phyloP scores from a whole-genome alignment of 352 stramenopile genomes.

The Pythium rhizo-oryzae region DNA sequence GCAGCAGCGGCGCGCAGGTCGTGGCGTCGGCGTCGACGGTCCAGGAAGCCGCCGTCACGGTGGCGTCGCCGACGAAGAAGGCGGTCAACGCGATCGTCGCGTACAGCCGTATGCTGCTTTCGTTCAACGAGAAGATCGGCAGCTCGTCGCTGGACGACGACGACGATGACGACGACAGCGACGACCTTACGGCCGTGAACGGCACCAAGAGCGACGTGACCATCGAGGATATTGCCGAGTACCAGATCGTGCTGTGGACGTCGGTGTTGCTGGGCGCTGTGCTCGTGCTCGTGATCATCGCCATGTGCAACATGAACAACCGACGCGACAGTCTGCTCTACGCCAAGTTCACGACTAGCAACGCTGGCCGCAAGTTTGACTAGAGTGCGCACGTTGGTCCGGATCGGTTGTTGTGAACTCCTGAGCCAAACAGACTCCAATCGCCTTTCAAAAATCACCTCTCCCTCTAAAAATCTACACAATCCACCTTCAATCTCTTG shows the following conservation, averaged over 20 bases:
- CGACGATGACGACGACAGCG: constrained; percentile 23
- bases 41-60: no score
- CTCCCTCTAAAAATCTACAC: background rate
- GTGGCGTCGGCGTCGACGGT: constrained; percentile 22
- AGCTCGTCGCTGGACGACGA: constrained; percentile 19
- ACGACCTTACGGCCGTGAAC: constrained; percentile 32
- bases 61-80: background rate
- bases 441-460: background rate
- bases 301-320: constrained; percentile 75
- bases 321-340: constrained; percentile 81
- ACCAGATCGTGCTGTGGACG: constrained; percentile 86
- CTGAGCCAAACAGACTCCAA: no score
- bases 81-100: constrained; percentile 31
- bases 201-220: constrained; percentile 37
- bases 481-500: background rate
- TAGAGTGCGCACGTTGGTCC: constrained; percentile 27
- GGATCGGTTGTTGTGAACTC: no score
- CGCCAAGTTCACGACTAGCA: constrained; percentile 81
- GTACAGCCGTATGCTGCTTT: constrained; percentile 34
- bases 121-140: constrained; percentile 27
- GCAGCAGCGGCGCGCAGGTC: constrained; percentile 39
- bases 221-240: constrained; percentile 72
- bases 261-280: constrained; percentile 59
- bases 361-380: constrained; percentile 55
- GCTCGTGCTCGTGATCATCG: constrained; percentile 52